Conservation (phyloP, 2,329 filamentous ascomycete genomes). For the Berkeleyomyces rouxiae region DNA sequence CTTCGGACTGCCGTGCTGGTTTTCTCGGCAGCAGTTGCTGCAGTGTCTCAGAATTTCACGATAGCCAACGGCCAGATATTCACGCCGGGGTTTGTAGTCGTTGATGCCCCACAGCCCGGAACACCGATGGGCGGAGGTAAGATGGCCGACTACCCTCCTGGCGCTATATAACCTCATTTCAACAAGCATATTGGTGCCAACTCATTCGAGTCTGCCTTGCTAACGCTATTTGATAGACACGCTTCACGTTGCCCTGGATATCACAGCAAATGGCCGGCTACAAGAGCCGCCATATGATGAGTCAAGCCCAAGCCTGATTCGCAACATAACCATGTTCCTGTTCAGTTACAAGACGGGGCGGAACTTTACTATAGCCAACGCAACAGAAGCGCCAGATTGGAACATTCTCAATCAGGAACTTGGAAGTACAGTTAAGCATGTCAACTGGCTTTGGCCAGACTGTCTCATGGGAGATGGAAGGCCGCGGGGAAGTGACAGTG, state of each 20-base stretch:
- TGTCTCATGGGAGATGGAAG: conserved; percentile 47
- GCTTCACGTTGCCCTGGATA: conserved; percentile 50
- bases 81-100: conserved; percentile 50
- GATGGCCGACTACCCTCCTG: conserved; percentile 17
- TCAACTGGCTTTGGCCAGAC: conserved; percentile 55
- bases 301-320: conserved; percentile 39
- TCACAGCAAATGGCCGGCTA: conserved; percentile 47
- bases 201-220: conserved; percentile 11
- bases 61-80: conserved; percentile 49
- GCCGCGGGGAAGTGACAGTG: conserved; percentile 28
- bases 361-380: conserved; percentile 54
- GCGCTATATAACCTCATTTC: not conserved
- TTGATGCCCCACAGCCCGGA: conserved; percentile 48
- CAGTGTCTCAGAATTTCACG: conserved; percentile 31
- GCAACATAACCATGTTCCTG: conserved; percentile 50
- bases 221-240: conserved; percentile 22
- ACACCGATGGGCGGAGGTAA: conserved; percentile 47
- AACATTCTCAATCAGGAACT: conserved; percentile 47
- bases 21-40: conserved; percentile 17
- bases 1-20: conserved; percentile 12
- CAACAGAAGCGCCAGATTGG: conserved; percentile 39
- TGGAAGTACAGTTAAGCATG: conserved; percentile 55
- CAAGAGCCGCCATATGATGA: conserved; percentile 30
- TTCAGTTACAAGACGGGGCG: conserved; percentile 44
- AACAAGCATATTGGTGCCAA: conserved; percentile 9